Percentiles rank a stretch among this genome's conserved stretches.
Evolutionary conservation across 306 rosid species (phyloP).

Genomic region (Argentina anserina): DNA sequence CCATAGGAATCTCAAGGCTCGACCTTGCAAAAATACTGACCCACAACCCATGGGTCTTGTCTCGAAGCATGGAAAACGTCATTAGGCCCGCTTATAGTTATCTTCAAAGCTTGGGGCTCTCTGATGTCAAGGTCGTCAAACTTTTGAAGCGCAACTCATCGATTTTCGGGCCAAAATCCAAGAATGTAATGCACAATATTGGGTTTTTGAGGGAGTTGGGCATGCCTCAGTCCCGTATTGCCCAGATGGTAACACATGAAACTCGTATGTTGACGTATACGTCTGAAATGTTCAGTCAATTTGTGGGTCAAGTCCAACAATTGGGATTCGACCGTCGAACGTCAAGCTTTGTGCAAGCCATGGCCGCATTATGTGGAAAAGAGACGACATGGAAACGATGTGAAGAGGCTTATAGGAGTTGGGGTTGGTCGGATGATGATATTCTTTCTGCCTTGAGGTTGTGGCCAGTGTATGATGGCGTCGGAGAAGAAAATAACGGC

Average conservation of each 20-base stretch:
- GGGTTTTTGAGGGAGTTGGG: constrained; percentile 30
- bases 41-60: background rate
- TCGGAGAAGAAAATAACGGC: constrained; percentile 26
- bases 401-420: constrained; percentile 20
- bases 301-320: constrained; percentile 20
- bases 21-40: constrained; percentile 2
- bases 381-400: constrained; percentile 3
- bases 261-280: background rate
- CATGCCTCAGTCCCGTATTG: constrained; percentile 13
- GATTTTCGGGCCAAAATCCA: background rate
- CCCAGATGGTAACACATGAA: background rate
- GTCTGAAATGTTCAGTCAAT: background rate
- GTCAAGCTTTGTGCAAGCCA: constrained; percentile 15
- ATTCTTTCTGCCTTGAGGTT: constrained; percentile 14
- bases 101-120: background rate
- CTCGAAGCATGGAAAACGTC: constrained; percentile 14
- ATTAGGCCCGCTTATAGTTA: constrained; percentile 14
- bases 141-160: background rate
- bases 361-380: constrained; percentile 1
- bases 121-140: background rate
- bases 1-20: constrained; percentile 27
- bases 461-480: constrained; percentile 19
- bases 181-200: constrained; percentile 11
- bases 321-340: constrained; percentile 33
- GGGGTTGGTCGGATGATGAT: constrained; percentile 32